A percentile compares a stretch with the other conserved stretches of the same genome.
These are phyloP conservation scores for Diplocarpon rosae DNA, from an alignment of 2,329 filamentous ascomycete genomes.

Conservation along the genomic window DNA sequence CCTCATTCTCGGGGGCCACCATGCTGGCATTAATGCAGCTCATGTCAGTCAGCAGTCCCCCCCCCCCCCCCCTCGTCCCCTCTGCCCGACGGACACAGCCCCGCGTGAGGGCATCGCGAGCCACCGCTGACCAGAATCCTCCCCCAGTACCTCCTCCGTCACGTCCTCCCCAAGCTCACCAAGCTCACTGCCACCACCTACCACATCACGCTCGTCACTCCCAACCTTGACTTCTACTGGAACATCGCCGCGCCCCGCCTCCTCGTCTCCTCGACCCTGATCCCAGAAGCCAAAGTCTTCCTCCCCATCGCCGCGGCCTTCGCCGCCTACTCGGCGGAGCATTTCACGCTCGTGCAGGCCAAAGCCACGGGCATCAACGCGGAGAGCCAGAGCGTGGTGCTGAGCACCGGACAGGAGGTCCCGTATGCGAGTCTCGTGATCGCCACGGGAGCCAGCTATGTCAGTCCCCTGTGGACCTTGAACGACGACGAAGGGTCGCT, in stretches of 20 bases:
- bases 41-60: conserved; percentile 24
- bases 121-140: too few relatives aligned
- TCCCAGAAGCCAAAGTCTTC: conserved; percentile 37
- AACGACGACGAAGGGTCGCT: conserved; percentile 29
- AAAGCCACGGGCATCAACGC: conserved; percentile 36
- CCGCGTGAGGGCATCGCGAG: too few relatives aligned
- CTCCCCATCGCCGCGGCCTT: conserved; percentile 39
- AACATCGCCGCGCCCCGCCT: conserved; percentile 42
- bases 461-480: conserved; percentile 37
- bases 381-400: conserved; percentile 32
- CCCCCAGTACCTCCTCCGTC: conserved; percentile 34
- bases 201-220: conserved; percentile 43
- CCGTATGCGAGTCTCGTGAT: conserved; percentile 41
- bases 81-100: too few relatives aligned
- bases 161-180: conserved; percentile 32
- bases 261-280: conserved; percentile 35
- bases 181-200: conserved; percentile 27
- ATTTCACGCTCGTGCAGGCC: conserved; percentile 40
- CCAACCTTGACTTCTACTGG: conserved; percentile 41
- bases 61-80: too few relatives aligned
- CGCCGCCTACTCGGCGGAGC: conserved; percentile 34
- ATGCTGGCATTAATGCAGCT: conserved; percentile 36
- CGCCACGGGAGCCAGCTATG: conserved; percentile 37
- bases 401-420: conserved; percentile 23
- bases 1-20: conserved; percentile 41